A percentile compares a stretch with the other conserved stretches of the same genome.
phyloP scores from a whole-genome alignment of 768 basidiomycete species.

The Mycena alexandri region DNA sequence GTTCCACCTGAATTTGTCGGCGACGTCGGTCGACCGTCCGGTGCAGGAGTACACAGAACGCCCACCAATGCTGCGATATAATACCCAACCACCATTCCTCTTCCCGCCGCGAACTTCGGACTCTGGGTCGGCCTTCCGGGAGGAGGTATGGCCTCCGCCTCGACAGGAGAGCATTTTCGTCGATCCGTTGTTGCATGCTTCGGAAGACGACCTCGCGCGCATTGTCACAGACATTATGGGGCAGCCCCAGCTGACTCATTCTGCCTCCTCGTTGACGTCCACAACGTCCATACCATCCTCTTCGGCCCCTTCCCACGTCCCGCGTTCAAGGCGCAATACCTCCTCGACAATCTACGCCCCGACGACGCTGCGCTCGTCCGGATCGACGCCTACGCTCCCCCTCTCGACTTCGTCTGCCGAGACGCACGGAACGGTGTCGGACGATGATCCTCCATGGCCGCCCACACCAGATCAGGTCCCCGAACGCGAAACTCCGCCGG shows the following conservation, averaged over 20 bases:
- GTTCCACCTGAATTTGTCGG: conserved; percentile 14
- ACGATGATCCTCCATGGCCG: conserved; percentile 35
- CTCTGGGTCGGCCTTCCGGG: conserved; percentile 33
- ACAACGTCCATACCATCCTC: neutral
- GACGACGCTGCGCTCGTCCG: conserved; percentile 11
- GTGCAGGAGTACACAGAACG: neutral
- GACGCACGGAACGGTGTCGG: conserved; percentile 11
- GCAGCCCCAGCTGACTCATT: neutral
- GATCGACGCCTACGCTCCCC: conserved; percentile 17
- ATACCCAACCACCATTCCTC: conserved; percentile 26
- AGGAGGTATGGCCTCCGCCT: conserved; percentile 37
- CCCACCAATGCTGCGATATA: conserved; percentile 3
- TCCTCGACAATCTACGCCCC: conserved; percentile 17
- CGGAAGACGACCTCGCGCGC: conserved; percentile 22
- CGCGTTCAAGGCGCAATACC: conserved; percentile 16
- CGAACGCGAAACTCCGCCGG: neutral
- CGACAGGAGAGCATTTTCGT: conserved; percentile 33
- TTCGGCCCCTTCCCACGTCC: neutral
- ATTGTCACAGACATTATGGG: conserved; percentile 35
- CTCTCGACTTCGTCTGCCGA: conserved; percentile 1
- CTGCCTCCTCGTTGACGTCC: too few species aligned
- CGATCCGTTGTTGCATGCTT: conserved; percentile 28
- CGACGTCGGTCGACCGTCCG: neutral
- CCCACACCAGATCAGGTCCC: conserved; percentile 19
- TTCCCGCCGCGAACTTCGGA: conserved; percentile 29